Evolutionary conservation across 768 basidiomycete genomes (phyloP).

Genomic region (Crassisporium funariophilum): DNA sequence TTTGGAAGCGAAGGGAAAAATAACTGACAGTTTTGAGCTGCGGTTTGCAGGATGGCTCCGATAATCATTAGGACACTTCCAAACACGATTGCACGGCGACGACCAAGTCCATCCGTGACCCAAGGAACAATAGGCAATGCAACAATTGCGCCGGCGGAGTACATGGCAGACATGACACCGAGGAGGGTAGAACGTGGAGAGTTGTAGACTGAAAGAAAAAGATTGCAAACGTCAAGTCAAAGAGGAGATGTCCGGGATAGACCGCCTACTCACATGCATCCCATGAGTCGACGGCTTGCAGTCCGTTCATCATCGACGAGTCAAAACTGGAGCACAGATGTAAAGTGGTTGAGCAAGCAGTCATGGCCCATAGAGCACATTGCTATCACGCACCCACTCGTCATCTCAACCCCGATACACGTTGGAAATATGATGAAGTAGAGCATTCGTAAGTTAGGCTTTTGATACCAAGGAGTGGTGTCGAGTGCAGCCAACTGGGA

Average conservation of each 20-base stretch:
- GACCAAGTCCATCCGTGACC: slow-evolving; percentile 53
- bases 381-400: slow-evolving; percentile 49
- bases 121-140: slow-evolving; percentile 56
- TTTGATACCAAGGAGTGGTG: slow-evolving; percentile 60
- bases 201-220: slow-evolving; percentile 45
- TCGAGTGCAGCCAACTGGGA: slow-evolving; percentile 49
- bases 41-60: slow-evolving; percentile 47
- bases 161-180: slow-evolving; percentile 60
- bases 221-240: background rate
- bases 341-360: background rate
- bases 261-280: slow-evolving; percentile 52
- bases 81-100: slow-evolving; percentile 50
- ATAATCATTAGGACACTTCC: slow-evolving; percentile 53
- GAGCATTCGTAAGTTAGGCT: slow-evolving; percentile 56
- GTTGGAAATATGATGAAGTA: slow-evolving; percentile 63
- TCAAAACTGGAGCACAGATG: slow-evolving; percentile 43
- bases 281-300: slow-evolving; percentile 63
- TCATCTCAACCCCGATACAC: slow-evolving; percentile 65
- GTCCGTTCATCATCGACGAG: slow-evolving; percentile 62
- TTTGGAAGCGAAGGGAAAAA: too few relatives aligned
- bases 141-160: slow-evolving; percentile 59
- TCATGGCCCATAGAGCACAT: too few relatives aligned
- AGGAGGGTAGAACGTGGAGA: slow-evolving; percentile 54
- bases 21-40: slow-evolving; percentile 49
- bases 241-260: too few relatives aligned